A percentile compares a stretch with the other conserved stretches of the same genome.
These are phyloP conservation scores for Phytophthora sp. DNA, from an alignment of 352 stramenopile genomes.

Conservation along the genomic window DNA sequence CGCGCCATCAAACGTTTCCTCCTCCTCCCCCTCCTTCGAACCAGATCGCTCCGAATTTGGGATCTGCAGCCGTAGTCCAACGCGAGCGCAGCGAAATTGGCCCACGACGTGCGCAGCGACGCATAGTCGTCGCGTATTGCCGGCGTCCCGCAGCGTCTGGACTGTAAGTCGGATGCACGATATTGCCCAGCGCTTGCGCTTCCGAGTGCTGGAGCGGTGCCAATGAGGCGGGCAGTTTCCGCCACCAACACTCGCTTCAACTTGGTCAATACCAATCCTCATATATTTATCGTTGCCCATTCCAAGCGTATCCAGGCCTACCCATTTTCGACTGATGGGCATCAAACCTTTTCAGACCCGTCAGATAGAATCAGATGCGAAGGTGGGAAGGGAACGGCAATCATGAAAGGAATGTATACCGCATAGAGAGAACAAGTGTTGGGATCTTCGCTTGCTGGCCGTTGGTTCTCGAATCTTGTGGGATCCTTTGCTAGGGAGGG, in stretches of 20 bases:
- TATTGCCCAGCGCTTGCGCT: background rate
- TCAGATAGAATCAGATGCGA: constrained; percentile 27
- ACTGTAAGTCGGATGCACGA: constrained; percentile 1
- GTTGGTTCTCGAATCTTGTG: constrained; percentile 32
- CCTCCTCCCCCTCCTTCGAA: background rate
- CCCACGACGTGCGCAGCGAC: background rate
- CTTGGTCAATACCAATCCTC: constrained; percentile 26
- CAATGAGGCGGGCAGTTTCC: constrained; percentile 3
- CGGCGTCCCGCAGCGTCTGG: too few species aligned
- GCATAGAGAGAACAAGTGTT: constrained; percentile 40
- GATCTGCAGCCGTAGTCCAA: background rate
- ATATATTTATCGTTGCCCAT: constrained; percentile 13
- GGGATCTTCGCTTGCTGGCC: constrained; percentile 32
- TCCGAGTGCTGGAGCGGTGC: background rate
- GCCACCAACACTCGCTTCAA: constrained; percentile 17
- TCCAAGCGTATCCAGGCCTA: constrained; percentile 17
- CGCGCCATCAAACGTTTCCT: background rate
- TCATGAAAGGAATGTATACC: constrained; percentile 42
- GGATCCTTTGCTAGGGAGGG: background rate
- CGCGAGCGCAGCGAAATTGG: background rate
- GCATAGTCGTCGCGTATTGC: background rate
- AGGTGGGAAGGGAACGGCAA: constrained; percentile 21
- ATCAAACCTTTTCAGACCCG: constrained; percentile 34
- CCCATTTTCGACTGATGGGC: constrained; percentile 22
- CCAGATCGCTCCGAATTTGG: background rate